Evolutionary conservation across 306 rosid genomes (phyloP).

Genomic region (Medicago truncatula): MtrunA17r5.0-ANR NC_053047.1:39239001-39239500

Average conservation of each 20-base stretch:
- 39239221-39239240: neutral
- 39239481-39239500: neutral
- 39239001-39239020: neutral
- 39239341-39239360: slow-evolving; percentile 78
- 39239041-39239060: neutral
- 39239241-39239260: slow-evolving; percentile 35
- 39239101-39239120: neutral
- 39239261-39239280: slow-evolving; percentile 40
- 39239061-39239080: neutral
- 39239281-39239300: slow-evolving; percentile 46
- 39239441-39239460: neutral
- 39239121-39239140: too few relatives aligned
- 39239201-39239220: neutral
- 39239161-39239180: slow-evolving; percentile 1
- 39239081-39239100: neutral
- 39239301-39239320: slow-evolving; percentile 59
- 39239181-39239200: slow-evolving; percentile 34
- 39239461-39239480: too few relatives aligned
- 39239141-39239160: neutral
- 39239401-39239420: neutral
- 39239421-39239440: neutral
- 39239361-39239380: slow-evolving; percentile 71
- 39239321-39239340: slow-evolving; percentile 73
- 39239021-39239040: too few relatives aligned
- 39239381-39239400: slow-evolving; percentile 53